These are phyloP conservation scores for Austroboletus eburneus DNA, from an alignment of 768 basidiomycete genomes.

Conservation along the genomic window DNA sequence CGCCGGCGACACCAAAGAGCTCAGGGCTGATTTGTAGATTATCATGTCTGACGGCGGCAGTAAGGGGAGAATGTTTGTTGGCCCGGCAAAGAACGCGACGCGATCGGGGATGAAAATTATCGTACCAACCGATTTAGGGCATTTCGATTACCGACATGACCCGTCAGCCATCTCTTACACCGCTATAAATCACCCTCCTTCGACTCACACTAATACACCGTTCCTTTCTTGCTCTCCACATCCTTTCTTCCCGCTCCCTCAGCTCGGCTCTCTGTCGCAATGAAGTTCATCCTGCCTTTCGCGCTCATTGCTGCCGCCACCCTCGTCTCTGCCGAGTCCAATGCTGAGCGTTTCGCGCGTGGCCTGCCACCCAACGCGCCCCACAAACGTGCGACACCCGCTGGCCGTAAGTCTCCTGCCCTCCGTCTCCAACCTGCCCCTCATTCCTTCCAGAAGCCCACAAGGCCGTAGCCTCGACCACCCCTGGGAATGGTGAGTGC, in stretches of 20 bases:
- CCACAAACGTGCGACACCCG: slow-evolving; percentile 29
- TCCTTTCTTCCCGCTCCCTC: neutral
- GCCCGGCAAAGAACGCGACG: too few relatives aligned
- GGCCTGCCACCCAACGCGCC: slow-evolving; percentile 50
- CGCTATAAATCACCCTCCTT: neutral
- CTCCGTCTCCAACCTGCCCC: neutral
- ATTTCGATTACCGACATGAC: slow-evolving; percentile 14
- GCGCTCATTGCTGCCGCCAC: slow-evolving; percentile 37
- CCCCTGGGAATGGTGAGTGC: slow-evolving; percentile 19
- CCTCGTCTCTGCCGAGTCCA: slow-evolving; percentile 43
- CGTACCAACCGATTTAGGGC: neutral
- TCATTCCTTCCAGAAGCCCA: slow-evolving; percentile 31
- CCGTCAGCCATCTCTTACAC: slow-evolving; percentile 2
- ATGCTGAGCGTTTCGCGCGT: slow-evolving; percentile 50
- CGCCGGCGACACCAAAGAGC: too few relatives aligned
- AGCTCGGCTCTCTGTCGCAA: slow-evolving; percentile 1
- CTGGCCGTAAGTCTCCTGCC: slow-evolving; percentile 26
- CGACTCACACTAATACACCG: neutral
- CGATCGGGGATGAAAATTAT: slow-evolving; percentile 3
- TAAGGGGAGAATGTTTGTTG: too few relatives aligned
- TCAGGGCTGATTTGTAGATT: too few relatives aligned
- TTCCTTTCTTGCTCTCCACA: neutral
- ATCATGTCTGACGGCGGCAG: neutral
- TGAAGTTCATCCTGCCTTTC: slow-evolving; percentile 30
- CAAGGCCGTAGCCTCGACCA: slow-evolving; percentile 35